Base-by-base conservation (phyloP, 2,329 filamentous ascomycete species). In the Aspergillus aculeatus region DNA sequence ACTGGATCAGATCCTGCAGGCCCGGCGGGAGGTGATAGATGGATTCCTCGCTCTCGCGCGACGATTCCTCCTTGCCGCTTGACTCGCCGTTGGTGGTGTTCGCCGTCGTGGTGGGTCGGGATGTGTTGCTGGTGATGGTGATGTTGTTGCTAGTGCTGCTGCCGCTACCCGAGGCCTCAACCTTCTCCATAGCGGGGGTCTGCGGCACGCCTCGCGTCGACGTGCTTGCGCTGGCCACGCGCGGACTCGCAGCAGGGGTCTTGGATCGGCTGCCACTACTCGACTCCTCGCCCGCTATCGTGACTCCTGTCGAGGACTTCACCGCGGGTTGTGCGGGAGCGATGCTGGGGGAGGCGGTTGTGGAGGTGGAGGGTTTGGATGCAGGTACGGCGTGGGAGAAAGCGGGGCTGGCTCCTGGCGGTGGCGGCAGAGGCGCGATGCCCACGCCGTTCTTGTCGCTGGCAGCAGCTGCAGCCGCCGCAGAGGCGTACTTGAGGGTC, bases 401-500 rank as follows among this genome's bases (percentile, higher is more conserved):
- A 83, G 86, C 73, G 81, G 73, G 66, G 80, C 73, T 71, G 48
- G 78, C 76, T 56, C 90, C 89, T 29, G 92, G 92, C 69, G 95
- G 95, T 63, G 95, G 94, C 57, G 95, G 95, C 71, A 98, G 82
- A 47, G 95, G 95, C 60, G 94, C 89, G 71, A 99, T 97, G 26
- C 95, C 95, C 31, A 98, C 89, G 56, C 84, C 84, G 73, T 89
- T 94, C 80, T 91, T 93, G 78, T 96, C 92, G 74, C 87, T 92
- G 50, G 93, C 92, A 1, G 95, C 94, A 0, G 94, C 95, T 0
- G 95, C 95, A 0, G 95, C 95, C 0, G 95, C 95, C 0, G 95
- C 95, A 41, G 95, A 98, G 49, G 95, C 95, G 74, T 99, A 99
- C 78, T 98, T 98, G 66, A 99, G 82, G 1, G 90, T 91, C 75